phyloP scores from a whole-genome alignment of 1,284 basidiomycete species.

The Cutaneotrichosporon dermatis region DNA sequence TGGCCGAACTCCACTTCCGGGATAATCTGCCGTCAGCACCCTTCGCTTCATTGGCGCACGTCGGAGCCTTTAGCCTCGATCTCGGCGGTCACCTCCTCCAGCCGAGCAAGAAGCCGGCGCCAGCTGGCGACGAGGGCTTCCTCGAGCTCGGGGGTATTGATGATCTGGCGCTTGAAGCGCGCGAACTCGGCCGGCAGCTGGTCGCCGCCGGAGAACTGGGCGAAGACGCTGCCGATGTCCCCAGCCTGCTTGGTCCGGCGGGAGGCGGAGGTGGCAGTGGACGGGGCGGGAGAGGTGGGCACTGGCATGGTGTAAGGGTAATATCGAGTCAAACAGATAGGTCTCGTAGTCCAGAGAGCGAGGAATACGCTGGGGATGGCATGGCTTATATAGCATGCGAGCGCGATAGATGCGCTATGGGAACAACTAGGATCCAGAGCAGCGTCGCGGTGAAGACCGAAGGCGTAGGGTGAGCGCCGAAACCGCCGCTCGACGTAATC shows the following conservation, averaged over 20 bases:
- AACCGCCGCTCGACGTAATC: too few relatives aligned
- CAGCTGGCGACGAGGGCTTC: slow-evolving; percentile 56
- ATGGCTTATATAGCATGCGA: too few relatives aligned
- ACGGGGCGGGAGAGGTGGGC: neutral
- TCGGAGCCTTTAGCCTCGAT: slow-evolving; percentile 49
- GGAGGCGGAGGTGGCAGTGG: neutral
- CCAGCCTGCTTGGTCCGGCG: neutral
- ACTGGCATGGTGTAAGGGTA: too few relatives aligned
- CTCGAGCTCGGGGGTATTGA: slow-evolving; percentile 43
- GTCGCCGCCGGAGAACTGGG: neutral
- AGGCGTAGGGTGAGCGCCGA: too few relatives aligned
- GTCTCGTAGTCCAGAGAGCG: too few relatives aligned
- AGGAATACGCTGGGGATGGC: too few relatives aligned
- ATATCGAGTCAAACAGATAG: too few relatives aligned
- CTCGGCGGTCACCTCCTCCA: slow-evolving; percentile 52
- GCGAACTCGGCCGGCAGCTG: neutral
- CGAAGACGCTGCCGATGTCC: slow-evolving; percentile 6
- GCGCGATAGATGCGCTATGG: too few relatives aligned
- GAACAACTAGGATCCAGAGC: too few relatives aligned
- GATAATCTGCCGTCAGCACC: slow-evolving; percentile 52
- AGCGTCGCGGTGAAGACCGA: too few relatives aligned
- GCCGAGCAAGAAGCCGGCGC: slow-evolving; percentile 56
- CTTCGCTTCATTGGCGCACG: neutral
- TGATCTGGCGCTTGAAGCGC: slow-evolving; percentile 36
- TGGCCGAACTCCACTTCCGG: slow-evolving; percentile 56